Conservation (phyloP, 371 early-diverging fungal genomes). For the Mortierella sp. region DNA sequence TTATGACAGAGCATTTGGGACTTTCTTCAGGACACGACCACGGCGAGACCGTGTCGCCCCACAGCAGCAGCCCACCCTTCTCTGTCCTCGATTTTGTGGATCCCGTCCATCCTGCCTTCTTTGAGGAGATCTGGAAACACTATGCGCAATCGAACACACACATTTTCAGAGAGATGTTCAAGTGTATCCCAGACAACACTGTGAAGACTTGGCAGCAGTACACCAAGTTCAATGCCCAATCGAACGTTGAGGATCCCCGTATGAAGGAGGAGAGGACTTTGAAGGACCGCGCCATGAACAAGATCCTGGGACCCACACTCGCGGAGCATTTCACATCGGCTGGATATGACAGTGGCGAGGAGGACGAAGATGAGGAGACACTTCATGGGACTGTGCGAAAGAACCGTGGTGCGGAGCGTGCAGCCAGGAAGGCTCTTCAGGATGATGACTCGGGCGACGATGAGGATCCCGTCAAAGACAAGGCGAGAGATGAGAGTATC, state of each 20-base stretch:
- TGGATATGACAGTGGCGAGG: conserved; percentile 45
- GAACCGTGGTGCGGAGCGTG: neutral
- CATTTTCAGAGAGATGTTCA: conserved; percentile 73
- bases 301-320: conserved; percentile 48
- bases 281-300: conserved; percentile 64
- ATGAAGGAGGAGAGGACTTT: conserved; percentile 55
- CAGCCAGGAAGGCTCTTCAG: conserved; percentile 22
- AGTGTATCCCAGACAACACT: conserved; percentile 78
- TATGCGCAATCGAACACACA: conserved; percentile 68
- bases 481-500: conserved; percentile 14
- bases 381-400: neutral
- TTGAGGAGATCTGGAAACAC: conserved; percentile 62
- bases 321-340: conserved; percentile 42
- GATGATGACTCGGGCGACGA: conserved; percentile 31
- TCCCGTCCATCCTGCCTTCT: conserved; percentile 62
- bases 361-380: conserved; percentile 33
- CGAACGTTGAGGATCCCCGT: conserved; percentile 55
- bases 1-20: conserved; percentile 93
- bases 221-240: conserved; percentile 64
- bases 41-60: neutral
- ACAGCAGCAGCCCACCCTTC: conserved; percentile 18
- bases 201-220: conserved; percentile 74
- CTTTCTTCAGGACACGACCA: conserved; percentile 58
- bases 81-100: conserved; percentile 53
- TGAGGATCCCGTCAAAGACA: conserved; percentile 21